Evolutionary conservation across 2,329 filamentous ascomycete genomes (phyloP), one percentile per base, ranked within the genome.

Genomic region (Tympanopsis confertula): DNA sequence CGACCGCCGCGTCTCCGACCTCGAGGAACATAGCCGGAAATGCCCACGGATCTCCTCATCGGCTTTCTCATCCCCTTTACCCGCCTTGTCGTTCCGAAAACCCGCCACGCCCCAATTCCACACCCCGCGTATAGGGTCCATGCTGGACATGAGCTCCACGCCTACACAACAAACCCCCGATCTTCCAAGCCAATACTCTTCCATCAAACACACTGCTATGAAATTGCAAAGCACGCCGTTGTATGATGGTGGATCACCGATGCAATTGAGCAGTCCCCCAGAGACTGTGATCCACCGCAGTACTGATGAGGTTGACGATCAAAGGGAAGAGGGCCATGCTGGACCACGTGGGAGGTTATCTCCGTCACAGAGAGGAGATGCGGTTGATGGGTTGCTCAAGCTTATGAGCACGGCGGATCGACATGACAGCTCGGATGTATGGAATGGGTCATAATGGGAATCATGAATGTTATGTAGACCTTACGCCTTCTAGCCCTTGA

Each of bases 11-110:
- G 40, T 62, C 20, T 59, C 56, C 15, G 57, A 57, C n/a, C 50
- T 61, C 17, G 58, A 62, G 45, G 57, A 52, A 26, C 54, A 58
- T 42, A 57, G 55, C 33, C 56, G 54, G 35, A 58, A 58, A 45
- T 47, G 45, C 15, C 50, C 50, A 17, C 44, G 55, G 20, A 39
- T 58, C 36, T 50, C 51, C 20, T 35, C 47, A 13, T 46, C 50
- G 15, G 17, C 35, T 4, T 20, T 15, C 13, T 14, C 39, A 13
- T 12, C 35, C 5, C 14, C 19, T 13, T 20, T 20, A n/a, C 26
- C 35, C 13, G 28, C 10, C 12, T 36, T 17, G 17, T 18, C 5
- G 20, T 19, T n/a, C n/a, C n/a, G n/a, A n/a, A n/a, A n/a, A n/a
- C n/a, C n/a, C n/a, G n/a, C n/a, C n/a, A n/a, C n/a, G n/a, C n/a